Conservation (phyloP, 139 green algal species). For the Chlorella sp. region DNA sequence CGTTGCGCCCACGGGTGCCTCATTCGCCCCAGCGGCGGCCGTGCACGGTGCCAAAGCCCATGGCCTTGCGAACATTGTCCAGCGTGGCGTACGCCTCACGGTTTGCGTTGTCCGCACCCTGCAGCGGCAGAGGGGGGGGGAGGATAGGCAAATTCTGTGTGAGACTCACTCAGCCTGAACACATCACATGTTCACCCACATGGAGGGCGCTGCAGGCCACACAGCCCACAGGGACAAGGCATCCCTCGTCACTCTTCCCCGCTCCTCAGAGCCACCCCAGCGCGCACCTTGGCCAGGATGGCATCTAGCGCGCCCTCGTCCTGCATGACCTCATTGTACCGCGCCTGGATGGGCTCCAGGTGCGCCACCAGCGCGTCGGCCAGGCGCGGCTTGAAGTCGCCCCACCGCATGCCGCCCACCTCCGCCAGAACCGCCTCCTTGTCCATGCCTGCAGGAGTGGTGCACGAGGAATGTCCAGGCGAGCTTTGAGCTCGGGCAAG, state of each 20-base stretch:
- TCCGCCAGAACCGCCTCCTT: slow-evolving; percentile 73
- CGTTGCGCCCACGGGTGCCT: not conserved
- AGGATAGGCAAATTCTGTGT: no score
- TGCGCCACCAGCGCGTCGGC: slow-evolving; percentile 95
- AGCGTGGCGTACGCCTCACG: slow-evolving; percentile 41
- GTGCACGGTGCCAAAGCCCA: slow-evolving; percentile 43
- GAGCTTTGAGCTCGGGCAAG: no score
- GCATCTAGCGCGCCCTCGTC: slow-evolving; percentile 60
- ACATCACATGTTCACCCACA: no score
- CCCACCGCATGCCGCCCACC: slow-evolving; percentile 85
- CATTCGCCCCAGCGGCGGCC: no score
- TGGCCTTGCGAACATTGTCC: slow-evolving; percentile 50
- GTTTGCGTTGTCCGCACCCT: slow-evolving; percentile 35
- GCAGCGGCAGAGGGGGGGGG: not conserved
- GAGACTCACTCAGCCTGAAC: no score
- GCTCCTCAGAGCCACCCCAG: no score
- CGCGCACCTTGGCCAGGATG: slow-evolving; percentile 37
- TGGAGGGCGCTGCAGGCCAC: no score
- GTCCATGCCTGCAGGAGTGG: not conserved
- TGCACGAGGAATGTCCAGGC: not conserved
- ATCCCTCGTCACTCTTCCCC: no score
- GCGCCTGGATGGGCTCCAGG: slow-evolving; percentile 89
- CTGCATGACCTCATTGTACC: slow-evolving; percentile 55
- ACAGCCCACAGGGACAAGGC: no score
- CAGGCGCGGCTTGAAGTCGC: slow-evolving; percentile 95